Evolutionary conservation across 768 basidiomycete genomes (phyloP).

Genomic region (Phaffia australis): DNA sequence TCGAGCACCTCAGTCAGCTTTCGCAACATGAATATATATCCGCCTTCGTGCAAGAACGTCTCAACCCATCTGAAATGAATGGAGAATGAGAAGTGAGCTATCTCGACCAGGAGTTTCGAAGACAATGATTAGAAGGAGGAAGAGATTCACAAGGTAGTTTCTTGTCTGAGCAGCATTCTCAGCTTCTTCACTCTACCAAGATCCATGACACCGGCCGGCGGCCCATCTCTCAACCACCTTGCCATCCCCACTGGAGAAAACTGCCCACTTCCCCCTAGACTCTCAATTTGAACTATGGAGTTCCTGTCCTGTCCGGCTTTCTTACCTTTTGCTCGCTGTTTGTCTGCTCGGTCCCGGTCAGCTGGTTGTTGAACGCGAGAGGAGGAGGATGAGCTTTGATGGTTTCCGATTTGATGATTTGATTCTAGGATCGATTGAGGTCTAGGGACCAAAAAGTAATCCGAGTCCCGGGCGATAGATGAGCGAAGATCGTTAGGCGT

Average conservation of each 20-base stretch:
- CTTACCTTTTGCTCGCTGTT: background rate
- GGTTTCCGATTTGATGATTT: conserved; percentile 6
- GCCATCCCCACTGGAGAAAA: conserved; percentile 21
- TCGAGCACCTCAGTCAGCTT: conserved; percentile 82
- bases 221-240: conserved; percentile 22
- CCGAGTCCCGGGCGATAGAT: background rate
- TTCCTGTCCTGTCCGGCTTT: background rate
- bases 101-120: background rate
- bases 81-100: background rate
- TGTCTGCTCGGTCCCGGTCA: background rate
- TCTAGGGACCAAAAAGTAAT: background rate
- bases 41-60: conserved; percentile 68
- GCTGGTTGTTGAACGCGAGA: conserved; percentile 1
- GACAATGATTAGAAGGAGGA: background rate
- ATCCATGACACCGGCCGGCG: conserved; percentile 64
- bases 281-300: conserved; percentile 2
- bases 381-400: background rate
- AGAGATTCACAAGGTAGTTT: conserved; percentile 60
- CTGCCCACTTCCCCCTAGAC: background rate
- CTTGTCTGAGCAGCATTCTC: conserved; percentile 73
- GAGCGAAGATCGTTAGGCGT: background rate
- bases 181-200: conserved; percentile 78
- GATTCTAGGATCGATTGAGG: background rate
- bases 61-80: conserved; percentile 63
- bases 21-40: conserved; percentile 72